These are phyloP conservation scores for Aspergillus intermedius DNA, from an alignment of 2,329 filamentous ascomycete species.

Conservation along the genomic window DNA sequence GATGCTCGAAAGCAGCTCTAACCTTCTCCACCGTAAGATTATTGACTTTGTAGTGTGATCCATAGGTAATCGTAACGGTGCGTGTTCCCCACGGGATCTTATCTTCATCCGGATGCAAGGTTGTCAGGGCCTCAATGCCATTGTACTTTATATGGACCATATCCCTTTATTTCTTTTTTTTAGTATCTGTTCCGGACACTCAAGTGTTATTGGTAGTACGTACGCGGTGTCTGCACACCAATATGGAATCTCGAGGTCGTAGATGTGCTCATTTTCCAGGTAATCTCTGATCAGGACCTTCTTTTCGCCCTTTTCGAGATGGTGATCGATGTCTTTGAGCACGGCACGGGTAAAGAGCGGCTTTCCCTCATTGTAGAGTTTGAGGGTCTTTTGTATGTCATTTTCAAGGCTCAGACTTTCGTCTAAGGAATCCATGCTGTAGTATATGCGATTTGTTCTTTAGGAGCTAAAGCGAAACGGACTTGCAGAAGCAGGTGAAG, in stretches of 20 bases:
- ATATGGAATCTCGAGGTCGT: slow-evolving; percentile 12
- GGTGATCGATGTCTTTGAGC: slow-evolving; percentile 11
- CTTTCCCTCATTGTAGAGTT: slow-evolving; percentile 13
- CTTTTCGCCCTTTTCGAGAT: slow-evolving; percentile 12
- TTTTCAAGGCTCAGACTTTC: slow-evolving; percentile 2
- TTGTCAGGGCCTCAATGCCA: slow-evolving; percentile 13
- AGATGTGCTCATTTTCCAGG: slow-evolving; percentile 9
- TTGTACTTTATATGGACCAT: slow-evolving; percentile 15
- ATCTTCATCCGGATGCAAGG: slow-evolving; percentile 8
- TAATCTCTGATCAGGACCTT: slow-evolving; percentile 12
- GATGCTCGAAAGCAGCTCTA: slow-evolving; percentile 4
- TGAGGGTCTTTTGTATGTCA: slow-evolving; percentile 11
- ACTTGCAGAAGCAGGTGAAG: no score
- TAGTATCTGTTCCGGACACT: neutral
- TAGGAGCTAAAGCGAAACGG: no score
- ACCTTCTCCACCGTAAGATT: slow-evolving; percentile 5
- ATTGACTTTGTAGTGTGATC: neutral
- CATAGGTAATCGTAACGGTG: slow-evolving; percentile 15
- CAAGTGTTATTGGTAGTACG: neutral
- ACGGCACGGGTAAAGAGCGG: slow-evolving; percentile 17
- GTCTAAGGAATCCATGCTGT: neutral
- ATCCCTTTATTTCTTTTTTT: slow-evolving; percentile 3
- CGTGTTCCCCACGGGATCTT: slow-evolving; percentile 3
- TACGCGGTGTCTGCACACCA: slow-evolving; percentile 14
- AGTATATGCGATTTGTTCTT: no score